A percentile compares a stretch with the other conserved stretches of the same genome.
Evolutionary conservation across 2,329 filamentous ascomycete species (phyloP).

Genomic region (Daldinia sp.): DNA sequence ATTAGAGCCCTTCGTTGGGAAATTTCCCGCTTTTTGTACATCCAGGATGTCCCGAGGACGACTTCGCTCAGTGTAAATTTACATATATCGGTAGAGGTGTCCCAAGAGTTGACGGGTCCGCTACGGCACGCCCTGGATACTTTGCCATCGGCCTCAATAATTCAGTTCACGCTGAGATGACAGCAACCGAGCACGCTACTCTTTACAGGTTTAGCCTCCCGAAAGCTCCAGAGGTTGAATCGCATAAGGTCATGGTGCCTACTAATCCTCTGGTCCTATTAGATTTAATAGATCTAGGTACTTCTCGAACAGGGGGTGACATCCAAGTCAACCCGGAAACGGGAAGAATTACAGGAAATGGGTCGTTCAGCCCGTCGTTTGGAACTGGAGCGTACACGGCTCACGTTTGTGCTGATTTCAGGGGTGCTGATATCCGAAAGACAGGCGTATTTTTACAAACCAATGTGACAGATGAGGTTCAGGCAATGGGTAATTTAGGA

Average conservation of each 20-base stretch:
- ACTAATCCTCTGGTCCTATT: constrained; percentile 65
- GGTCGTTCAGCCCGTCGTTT: constrained; percentile 67
- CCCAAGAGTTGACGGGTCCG: constrained; percentile 58
- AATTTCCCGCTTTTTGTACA: constrained; percentile 64
- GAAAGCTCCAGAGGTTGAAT: constrained; percentile 41
- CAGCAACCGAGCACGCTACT: constrained; percentile 64
- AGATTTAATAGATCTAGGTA: constrained; percentile 66
- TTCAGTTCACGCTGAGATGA: constrained; percentile 68
- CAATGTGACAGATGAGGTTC: constrained; percentile 49
- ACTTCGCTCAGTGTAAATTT: constrained; percentile 60
- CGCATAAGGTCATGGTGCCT: constrained; percentile 42
- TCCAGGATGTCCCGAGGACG: constrained; percentile 57
- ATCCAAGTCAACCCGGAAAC: constrained; percentile 59
- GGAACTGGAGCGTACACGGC: constrained; percentile 64
- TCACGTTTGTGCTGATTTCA: constrained; percentile 70
- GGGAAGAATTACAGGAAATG: constrained; percentile 67
- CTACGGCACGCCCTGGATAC: constrained; percentile 65
- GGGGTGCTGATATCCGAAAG: constrained; percentile 60
- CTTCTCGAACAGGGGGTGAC: constrained; percentile 58
- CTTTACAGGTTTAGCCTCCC: constrained; percentile 68
- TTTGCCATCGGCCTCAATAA: constrained; percentile 66
- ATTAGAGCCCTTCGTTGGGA: constrained; percentile 56
- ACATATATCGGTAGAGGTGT: constrained; percentile 56
- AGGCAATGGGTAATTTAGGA: constrained; percentile 44
- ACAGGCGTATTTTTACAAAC: constrained; percentile 65